Percentiles rank a stretch among this genome's conserved stretches.
Evolutionary conservation across 441 rosid genomes (phyloP).

Genomic region (Populus hybrid): DNA sequence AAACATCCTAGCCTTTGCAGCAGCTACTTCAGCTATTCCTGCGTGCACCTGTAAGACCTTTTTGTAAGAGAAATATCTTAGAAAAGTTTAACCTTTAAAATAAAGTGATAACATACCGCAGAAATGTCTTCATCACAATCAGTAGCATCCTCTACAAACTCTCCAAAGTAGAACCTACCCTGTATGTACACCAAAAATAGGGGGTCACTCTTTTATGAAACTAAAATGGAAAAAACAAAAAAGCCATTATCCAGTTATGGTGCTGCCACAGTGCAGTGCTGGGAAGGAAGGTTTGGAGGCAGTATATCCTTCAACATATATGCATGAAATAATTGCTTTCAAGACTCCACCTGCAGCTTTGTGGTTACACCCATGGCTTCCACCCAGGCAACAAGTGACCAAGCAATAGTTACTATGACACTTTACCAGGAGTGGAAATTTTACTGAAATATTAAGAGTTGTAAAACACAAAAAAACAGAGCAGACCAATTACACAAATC

Average conservation of each 20-base stretch:
- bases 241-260: neutral
- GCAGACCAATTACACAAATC: neutral
- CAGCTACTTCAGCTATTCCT: conserved; percentile 93
- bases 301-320: neutral
- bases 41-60: conserved; percentile 67
- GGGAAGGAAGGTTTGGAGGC: neutral
- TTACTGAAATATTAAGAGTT: neutral
- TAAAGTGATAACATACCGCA: conserved; percentile 47
- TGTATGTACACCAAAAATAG: conserved; percentile 30
- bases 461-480: neutral
- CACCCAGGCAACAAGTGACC: neutral
- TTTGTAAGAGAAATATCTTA: conserved; percentile 19
- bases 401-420: neutral
- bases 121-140: conserved; percentile 69
- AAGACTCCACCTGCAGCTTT: neutral
- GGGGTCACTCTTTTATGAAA: conserved; percentile 6
- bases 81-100: neutral
- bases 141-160: conserved; percentile 50
- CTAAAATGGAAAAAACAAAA: conserved; percentile 7
- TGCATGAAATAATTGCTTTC: neutral
- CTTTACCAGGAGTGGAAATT: neutral
- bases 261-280: neutral
- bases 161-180: conserved; percentile 97
- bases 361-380: conserved; percentile 3
- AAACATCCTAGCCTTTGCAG: conserved; percentile 97